Evolutionary conservation across 305 asterid species (phyloP), one percentile per base, ranked within the genome.

Genomic region (Fraxinus albicans): DNA sequence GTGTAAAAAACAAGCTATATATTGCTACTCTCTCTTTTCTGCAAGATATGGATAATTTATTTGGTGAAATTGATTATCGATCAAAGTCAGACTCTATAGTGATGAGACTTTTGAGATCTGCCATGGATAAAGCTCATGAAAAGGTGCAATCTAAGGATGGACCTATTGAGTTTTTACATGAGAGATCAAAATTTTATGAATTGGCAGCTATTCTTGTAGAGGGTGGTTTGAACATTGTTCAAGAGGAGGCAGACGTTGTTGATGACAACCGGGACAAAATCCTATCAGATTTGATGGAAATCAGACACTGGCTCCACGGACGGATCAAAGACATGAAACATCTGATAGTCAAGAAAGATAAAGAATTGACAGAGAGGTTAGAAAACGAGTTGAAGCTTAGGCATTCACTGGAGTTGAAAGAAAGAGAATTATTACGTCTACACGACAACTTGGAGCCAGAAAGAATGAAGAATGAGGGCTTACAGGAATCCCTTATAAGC

Each of bases 51-150:
- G 97, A 95, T 77, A 90, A 88, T 81, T 27, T 89, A 76, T 85
- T 93, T 19, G 90, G 91, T 19, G 91, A 91, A 81, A 90, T 93
- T 4, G 90, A 90, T 79, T 87, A 90, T 69, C 83, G 91, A 85
- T 91, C 95, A 38, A 92, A 85, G 79, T 85, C 91, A 0, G 96
- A 94, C 75, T 85, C 90, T 2, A 86, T 85, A 83, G 93, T 92
- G 79, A 91, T 95, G 97, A 89, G 89, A 73, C 88, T 95, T 40
- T 40, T 95, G 82, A 89, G 97, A 90, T 84, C 91, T 27, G 98
- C 97, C 73, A 90, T 95, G 99, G 98, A 94, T 35, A 86, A 88
- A 88, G 92, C 95, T 44, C 98, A 89, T 72, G 95, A 92, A 72
- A 90, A 94, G 35, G 84, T 93, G 69, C 97, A 92, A 69, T 89